These are phyloP conservation scores for Agrostemma githago DNA, from an alignment of 148 eudicot species.

Conservation along the genomic window DNA sequence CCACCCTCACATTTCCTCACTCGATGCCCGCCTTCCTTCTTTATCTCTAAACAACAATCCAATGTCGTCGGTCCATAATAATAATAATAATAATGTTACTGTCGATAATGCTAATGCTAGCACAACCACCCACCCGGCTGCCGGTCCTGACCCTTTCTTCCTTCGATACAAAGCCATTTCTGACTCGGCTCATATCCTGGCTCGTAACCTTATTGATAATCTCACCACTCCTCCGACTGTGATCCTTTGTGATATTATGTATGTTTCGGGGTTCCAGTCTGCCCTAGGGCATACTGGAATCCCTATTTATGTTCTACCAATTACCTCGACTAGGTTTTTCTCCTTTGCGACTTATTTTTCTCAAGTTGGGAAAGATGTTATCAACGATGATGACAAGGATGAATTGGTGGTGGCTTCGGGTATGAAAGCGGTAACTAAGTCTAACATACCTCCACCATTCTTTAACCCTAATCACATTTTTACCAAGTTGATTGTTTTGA, in stretches of 20 bases:
- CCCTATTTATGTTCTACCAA: constrained; percentile 23
- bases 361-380: no score
- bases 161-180: constrained; percentile 28
- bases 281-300: constrained; percentile 6
- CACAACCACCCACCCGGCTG: background rate
- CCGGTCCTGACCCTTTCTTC: constrained; percentile 26
- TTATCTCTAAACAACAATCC: background rate
- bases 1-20: constrained; percentile 22
- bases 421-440: constrained; percentile 3
- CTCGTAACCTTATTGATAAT: constrained; percentile 14
- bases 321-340: constrained; percentile 28
- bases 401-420: constrained; percentile 18
- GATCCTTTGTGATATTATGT: constrained; percentile 29
- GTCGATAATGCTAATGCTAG: background rate
- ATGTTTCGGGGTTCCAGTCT: constrained; percentile 22
- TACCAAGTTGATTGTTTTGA: background rate
- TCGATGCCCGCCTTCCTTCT: background rate
- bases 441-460: background rate
- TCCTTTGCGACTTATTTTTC: constrained; percentile 24
- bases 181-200: constrained; percentile 26
- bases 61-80: no score
- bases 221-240: constrained; percentile 24
- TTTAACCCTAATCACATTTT: constrained; percentile 8
- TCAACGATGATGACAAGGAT: background rate
- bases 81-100: no score